These are phyloP conservation scores for Coprinopsis marcescibilis DNA, from an alignment of 768 basidiomycete species.

Conservation along the genomic window DNA sequence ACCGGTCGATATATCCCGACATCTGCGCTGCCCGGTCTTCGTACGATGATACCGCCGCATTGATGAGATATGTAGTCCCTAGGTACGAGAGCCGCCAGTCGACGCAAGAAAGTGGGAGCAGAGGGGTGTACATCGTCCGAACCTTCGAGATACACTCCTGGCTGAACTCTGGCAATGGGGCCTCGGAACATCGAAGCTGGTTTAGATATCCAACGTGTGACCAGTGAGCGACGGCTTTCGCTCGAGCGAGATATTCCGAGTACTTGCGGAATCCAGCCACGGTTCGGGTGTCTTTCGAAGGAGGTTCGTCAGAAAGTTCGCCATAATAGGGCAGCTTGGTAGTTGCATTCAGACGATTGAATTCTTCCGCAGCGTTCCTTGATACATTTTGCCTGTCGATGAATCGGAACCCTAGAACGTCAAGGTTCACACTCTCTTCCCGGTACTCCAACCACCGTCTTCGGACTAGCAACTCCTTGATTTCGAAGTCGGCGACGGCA, in stretches of 20 bases:
- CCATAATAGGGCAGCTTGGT: conserved; percentile 44
- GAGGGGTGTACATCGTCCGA: conserved; percentile 32
- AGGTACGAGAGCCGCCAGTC: conserved; percentile 33
- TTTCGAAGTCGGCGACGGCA: conserved; percentile 71
- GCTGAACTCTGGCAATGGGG: conserved; percentile 43
- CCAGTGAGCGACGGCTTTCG: conserved; percentile 55
- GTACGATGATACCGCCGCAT: conserved; percentile 60
- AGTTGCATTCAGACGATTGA: conserved; percentile 54
- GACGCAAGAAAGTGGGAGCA: conserved; percentile 47
- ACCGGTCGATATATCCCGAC: conserved; percentile 51
- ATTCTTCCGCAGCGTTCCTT: conserved; percentile 46
- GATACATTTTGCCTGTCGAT: conserved; percentile 50
- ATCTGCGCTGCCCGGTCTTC: conserved; percentile 50
- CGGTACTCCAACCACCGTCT: conserved; percentile 57
- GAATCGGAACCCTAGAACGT: conserved; percentile 60
- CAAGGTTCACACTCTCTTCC: conserved; percentile 53
- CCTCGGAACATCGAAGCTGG: conserved; percentile 52
- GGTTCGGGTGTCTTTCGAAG: conserved; percentile 70
- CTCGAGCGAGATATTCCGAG: conserved; percentile 42
- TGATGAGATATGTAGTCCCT: conserved; percentile 36
- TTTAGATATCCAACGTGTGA: conserved; percentile 71
- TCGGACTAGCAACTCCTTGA: conserved; percentile 84
- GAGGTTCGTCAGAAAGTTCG: conserved; percentile 56
- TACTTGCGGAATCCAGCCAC: conserved; percentile 65
- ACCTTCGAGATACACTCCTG: conserved; percentile 40